phyloP scores from a whole-genome alignment of 1,284 basidiomycete species.

The Apiotrichum porosum region DNA sequence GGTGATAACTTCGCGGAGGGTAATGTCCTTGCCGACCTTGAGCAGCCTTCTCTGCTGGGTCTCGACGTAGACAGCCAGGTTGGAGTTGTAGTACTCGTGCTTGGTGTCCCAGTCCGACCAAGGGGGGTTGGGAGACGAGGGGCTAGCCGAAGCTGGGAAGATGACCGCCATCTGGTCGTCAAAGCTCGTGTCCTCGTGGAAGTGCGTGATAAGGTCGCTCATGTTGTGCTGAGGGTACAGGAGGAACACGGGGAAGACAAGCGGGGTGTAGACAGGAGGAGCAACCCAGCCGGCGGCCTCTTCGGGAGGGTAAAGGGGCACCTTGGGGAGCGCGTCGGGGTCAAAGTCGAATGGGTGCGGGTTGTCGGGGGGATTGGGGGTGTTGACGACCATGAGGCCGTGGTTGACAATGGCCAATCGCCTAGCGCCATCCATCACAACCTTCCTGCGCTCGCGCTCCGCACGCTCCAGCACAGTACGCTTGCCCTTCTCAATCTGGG shows the following conservation, averaged over 20 bases:
- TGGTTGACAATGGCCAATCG: constrained; percentile 30
- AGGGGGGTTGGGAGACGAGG: constrained; percentile 31
- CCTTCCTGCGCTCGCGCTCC: constrained; percentile 37
- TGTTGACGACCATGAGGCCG: constrained; percentile 39
- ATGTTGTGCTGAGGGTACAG: constrained; percentile 85
- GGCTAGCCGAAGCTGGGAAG: constrained; percentile 57
- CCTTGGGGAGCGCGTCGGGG: constrained; percentile 34
- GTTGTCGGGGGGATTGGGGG: constrained; percentile 55
- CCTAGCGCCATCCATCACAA: constrained; percentile 28
- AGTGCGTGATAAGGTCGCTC: constrained; percentile 81
- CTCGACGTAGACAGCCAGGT: constrained; percentile 76
- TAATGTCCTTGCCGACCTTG: constrained; percentile 85
- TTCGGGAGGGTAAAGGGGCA: constrained; percentile 33
- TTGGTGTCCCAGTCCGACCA: constrained; percentile 71
- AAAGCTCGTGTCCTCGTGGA: constrained; percentile 80
- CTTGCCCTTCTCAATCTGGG: constrained; percentile 26
- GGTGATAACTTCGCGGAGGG: constrained; percentile 66
- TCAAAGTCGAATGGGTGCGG: constrained; percentile 54
- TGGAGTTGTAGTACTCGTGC: constrained; percentile 64
- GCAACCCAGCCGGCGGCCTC: constrained; percentile 56
- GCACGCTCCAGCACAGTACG: constrained; percentile 23
- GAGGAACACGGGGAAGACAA: constrained; percentile 84
- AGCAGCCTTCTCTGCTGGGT: constrained; percentile 70
- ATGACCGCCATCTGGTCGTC: constrained; percentile 70
- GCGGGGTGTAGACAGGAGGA: constrained; percentile 55